These are phyloP conservation scores for Chalaropsis ovoidea DNA, from an alignment of 2,329 filamentous ascomycete species.

Conservation along the genomic window DNA sequence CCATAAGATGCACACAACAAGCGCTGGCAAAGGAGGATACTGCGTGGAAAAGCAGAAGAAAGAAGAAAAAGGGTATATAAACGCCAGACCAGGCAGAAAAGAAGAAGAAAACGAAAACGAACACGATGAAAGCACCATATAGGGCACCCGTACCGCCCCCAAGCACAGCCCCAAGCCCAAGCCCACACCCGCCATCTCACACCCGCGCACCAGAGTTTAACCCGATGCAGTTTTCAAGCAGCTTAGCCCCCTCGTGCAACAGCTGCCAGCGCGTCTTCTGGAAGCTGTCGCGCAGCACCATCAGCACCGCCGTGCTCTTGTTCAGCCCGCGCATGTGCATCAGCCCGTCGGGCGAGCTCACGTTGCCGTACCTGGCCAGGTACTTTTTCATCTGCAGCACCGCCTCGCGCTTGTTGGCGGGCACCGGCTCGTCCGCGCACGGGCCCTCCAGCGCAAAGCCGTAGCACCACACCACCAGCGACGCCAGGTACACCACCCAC, in stretches of 20 bases:
- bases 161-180: neutral
- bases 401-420: conserved; percentile 54
- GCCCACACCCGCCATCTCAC: neutral
- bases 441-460: conserved; percentile 83
- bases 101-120: neutral
- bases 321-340: conserved; percentile 66
- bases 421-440: conserved; percentile 43
- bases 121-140: neutral
- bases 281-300: conserved; percentile 75
- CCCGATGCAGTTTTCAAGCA: conserved; percentile 72
- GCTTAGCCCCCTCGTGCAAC: conserved; percentile 70
- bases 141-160: too few species aligned
- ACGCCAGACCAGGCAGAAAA: neutral
- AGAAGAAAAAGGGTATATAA: conserved; percentile 9
- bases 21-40: neutral
- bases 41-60: neutral
- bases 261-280: conserved; percentile 80
- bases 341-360: conserved; percentile 66
- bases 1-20: neutral
- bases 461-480: conserved; percentile 89
- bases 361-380: conserved; percentile 59
- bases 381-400: conserved; percentile 70
- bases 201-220: conserved; percentile 34
- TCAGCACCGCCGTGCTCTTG: conserved; percentile 66
- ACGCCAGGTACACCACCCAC: conserved; percentile 92